Base-by-base conservation (phyloP, 306 rosid species). In the Trifolium subterraneum region DNA sequence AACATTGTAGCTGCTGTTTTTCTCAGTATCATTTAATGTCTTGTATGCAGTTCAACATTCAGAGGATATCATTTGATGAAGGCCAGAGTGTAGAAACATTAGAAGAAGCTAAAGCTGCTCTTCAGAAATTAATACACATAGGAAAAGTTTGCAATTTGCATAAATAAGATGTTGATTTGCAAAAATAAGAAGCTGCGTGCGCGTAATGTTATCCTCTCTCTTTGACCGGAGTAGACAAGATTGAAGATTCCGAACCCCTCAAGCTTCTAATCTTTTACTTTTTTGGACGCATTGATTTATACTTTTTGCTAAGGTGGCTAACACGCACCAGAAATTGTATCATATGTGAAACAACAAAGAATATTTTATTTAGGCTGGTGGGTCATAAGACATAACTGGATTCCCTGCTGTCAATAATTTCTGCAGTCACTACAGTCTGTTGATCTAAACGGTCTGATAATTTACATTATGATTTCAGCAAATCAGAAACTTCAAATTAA, bases 61-160 rank as follows among this genome's bases (percentile, higher is more conserved):
- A 92, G 75, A 86, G 99, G 78, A 78, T 95, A 86, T 86, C 99
- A 67, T 95, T 95, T 77, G 98, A 90, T 42, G 99, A 88, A 55
- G 99, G 96, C 48, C 96, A 92, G 63, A 71, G 81, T 41, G 92
- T 95, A 23, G 98, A 95, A 83, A 92, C 99, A 1, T 79, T 95
- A 19, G 98, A 92, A 79, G 93, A 95, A 84, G 99, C 99, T 55
- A 95, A 95, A 84, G 87, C 78, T 74, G 99, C 97, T 77, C 99
- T 95, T 69, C 74, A 88, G 93, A 90, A 88, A 82, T 70, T 92
- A 70, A 79, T 92, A 77, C 86, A 88, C 78, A 90, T 72, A 76
- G 97, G 96, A 60, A 86, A 83, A 62, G 89, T 86, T 23, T 81
- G 69, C 83, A 90, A 90, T 72, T 52, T 90, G 81, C 87, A 94